Percentiles rank a stretch among this genome's conserved stretches.
Evolutionary conservation across 164 flowering plant species (phyloP).

Genomic region (Taxillus chinensis): DNA sequence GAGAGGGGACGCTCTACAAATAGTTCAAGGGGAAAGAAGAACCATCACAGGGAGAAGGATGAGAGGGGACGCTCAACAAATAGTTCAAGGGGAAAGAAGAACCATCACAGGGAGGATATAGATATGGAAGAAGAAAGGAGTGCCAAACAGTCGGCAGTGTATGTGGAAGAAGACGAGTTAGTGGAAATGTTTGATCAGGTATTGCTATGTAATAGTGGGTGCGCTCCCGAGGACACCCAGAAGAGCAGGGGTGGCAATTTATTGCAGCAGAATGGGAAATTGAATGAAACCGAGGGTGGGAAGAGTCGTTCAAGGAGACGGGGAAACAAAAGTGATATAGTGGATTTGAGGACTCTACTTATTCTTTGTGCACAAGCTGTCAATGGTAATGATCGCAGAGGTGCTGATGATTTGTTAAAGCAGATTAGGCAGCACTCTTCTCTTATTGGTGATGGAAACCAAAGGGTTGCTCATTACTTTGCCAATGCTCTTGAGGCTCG

Average conservation of each 20-base stretch:
- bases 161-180: conserved; percentile 21
- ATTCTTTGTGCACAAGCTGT: conserved; percentile 33
- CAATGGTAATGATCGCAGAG: conserved; percentile 17
- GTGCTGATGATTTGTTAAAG: conserved; percentile 17
- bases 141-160: conserved; percentile 35
- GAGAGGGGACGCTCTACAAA: conserved; percentile 15
- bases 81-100: conserved; percentile 29
- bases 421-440: conserved; percentile 18
- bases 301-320: conserved; percentile 23
- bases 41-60: conserved; percentile 18
- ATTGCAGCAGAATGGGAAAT: conserved; percentile 12
- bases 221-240: not conserved
- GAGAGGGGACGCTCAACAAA: conserved; percentile 9
- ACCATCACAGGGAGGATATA: conserved; percentile 26
- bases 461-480: conserved; percentile 21
- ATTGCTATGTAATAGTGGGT: conserved; percentile 6
- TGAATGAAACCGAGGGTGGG: conserved; percentile 14
- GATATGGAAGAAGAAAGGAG: conserved; percentile 31
- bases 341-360: conserved; percentile 42
- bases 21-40: conserved; percentile 29
- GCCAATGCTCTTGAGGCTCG: conserved; percentile 26
- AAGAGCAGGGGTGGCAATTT: conserved; percentile 4
- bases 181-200: conserved; percentile 40
- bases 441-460: conserved; percentile 19
- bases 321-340: conserved; percentile 17